Conservation (phyloP, 2,329 filamentous ascomycete species). For the Nemania abortiva region DNA sequence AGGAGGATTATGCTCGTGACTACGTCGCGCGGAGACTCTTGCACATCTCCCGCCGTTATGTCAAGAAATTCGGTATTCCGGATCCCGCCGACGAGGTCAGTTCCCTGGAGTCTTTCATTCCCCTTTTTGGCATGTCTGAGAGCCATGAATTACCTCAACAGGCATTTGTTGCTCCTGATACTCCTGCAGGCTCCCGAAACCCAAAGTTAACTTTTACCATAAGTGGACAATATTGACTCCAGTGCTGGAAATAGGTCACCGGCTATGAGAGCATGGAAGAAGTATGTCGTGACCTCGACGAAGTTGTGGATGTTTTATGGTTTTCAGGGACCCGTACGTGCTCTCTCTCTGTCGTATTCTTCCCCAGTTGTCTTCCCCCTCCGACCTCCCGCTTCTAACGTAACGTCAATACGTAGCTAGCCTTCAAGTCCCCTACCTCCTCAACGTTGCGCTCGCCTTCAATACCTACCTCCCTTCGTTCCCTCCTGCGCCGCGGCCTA, state of each 20-base stretch:
- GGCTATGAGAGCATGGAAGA: conserved; percentile 74
- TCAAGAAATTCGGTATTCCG: conserved; percentile 67
- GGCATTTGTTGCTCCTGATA: too few relatives aligned
- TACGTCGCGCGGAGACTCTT: conserved; percentile 67
- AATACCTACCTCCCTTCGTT: conserved; percentile 80
- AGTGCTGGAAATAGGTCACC: too few relatives aligned
- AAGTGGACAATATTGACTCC: too few relatives aligned
- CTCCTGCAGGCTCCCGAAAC: too few relatives aligned
- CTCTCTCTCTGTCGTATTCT: background rate
- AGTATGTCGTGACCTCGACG: conserved; percentile 79
- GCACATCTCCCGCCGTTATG: conserved; percentile 67
- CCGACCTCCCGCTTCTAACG: conserved; percentile 15
- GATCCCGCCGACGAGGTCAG: conserved; percentile 61
- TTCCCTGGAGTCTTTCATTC: too few relatives aligned
- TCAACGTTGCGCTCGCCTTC: conserved; percentile 80
- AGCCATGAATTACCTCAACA: too few relatives aligned
- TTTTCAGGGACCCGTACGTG: conserved; percentile 84
- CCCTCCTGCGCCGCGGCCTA: conserved; percentile 72
- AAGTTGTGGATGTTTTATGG: conserved; percentile 85
- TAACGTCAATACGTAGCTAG: conserved; percentile 63
- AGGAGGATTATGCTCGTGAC: conserved; percentile 70
- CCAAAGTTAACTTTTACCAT: too few relatives aligned
- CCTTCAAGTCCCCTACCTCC: conserved; percentile 85
- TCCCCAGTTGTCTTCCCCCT: background rate
- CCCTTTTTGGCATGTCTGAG: too few relatives aligned